phyloP scores from a whole-genome alignment of 169 alveolate genomes.

The Besnoitia besnoiti region DNA sequence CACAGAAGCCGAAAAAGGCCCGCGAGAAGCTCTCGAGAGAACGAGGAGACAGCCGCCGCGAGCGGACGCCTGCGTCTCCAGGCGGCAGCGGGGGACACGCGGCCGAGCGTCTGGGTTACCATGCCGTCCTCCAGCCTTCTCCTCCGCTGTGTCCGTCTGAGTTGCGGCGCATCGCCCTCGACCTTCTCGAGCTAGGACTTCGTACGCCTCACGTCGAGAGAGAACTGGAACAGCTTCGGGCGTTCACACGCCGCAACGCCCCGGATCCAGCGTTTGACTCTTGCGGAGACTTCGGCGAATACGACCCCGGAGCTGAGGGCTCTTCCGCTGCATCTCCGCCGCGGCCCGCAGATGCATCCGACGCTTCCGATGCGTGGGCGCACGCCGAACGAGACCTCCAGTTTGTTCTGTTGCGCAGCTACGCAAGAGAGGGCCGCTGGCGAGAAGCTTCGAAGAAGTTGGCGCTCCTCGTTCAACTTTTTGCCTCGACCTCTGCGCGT shows the following conservation, averaged over 20 bases:
- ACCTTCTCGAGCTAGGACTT: background rate
- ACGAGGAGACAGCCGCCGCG: too few relatives aligned
- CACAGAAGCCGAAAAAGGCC: too few relatives aligned
- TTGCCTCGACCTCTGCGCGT: background rate
- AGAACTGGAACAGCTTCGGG: background rate
- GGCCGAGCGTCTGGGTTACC: background rate
- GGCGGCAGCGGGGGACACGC: background rate
- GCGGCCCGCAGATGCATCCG: background rate
- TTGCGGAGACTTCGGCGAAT: too few relatives aligned
- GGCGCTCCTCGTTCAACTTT: background rate
- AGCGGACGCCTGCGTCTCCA: too few relatives aligned
- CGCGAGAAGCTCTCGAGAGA: too few relatives aligned
- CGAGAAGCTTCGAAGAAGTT: background rate
- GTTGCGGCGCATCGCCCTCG: background rate
- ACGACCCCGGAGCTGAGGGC: background rate
- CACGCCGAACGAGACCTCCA: background rate
- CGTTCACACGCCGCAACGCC: background rate
- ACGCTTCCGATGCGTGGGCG: background rate
- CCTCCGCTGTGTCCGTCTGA: background rate
- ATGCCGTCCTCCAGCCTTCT: background rate
- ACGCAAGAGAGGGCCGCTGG: slow-evolving; percentile 8
- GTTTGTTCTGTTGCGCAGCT: background rate
- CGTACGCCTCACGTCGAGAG: slow-evolving; percentile 24
- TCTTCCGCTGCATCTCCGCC: background rate
- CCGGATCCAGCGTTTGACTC: too few relatives aligned